Evolutionary conservation across 305 asterid species (phyloP), one percentile per base, ranked within the genome.

Genomic region (Fraxinus albicans): DNA sequence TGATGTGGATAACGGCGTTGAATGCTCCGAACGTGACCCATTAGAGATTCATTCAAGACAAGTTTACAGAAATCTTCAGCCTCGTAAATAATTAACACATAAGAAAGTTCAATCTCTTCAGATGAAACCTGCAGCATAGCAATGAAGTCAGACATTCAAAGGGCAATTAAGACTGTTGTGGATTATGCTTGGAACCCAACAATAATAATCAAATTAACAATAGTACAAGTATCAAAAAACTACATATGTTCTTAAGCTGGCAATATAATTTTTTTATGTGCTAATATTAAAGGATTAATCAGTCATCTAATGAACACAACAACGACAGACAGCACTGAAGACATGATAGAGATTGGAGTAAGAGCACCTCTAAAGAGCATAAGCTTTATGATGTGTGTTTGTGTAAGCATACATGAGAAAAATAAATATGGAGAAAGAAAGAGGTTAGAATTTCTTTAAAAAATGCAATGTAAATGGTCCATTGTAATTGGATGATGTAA

Each of bases 61-160:
- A 88, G 90, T 85, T 91, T 89, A 88, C 98, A 94, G 87, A 96
- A 96, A 82, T 93, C 98, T 87, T 92, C 99, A 67, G 99, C 99
- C 85, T 92, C 97, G 15, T 87, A 93, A 84, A 96, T 83, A 81
- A 96, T 86, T 78, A 92, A 80, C 69, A 94, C 84, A 84, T 96
- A 96, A 17, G 92, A 87, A 80, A 94, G 81, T 83, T 89, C 90
- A 83, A 83, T 78, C 63, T 76, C 82, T 73, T 86, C 92, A 29
- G 94, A 81, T 79, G 93, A 83, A 82, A 88, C 79, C 99, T 96
- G 96, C 90, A 89, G 72, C 72, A 87, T 58, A 79, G 38, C 53
- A 73, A 81, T 53, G 78, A 58, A 23, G 31, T 63, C 13, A 84
- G 3, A 31, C 67, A 25, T 55, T 70, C 34, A 79, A 79, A 50